Base-by-base conservation (phyloP, 768 basidiomycete genomes). In the Dentipellis fragilis region DNA sequence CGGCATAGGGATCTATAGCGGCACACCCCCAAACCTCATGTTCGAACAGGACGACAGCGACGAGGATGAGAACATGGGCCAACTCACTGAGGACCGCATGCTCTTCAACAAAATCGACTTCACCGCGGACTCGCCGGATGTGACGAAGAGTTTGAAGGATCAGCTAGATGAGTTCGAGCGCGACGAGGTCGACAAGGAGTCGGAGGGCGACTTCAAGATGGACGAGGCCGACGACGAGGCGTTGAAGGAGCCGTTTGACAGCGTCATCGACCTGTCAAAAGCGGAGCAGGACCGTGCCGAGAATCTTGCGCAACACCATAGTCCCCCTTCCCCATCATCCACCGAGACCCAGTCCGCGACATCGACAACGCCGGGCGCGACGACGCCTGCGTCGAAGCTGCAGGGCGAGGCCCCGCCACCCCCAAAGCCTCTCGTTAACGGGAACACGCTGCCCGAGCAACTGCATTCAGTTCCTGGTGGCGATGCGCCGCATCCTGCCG, bases 121-220 rank as follows among this genome's bases (percentile, higher is more conserved):
- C 59, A 39, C 58, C 58, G 54, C 52, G 55, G 50, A 45, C 50
- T 72, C 75, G 35, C 65, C 73, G 16, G 81, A 85, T 67, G 76
- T 78, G 37, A 77, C 80, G 53, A 75, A 74, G 61, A 76, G 74
- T 51, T 70, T 87, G 57, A 83, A 76, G 66, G 79, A 78, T 21
- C 80, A 79, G 62, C 64, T 89, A 59, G 80, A 82, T 14, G 83
- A 84, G 53, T 80, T 81, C 60, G 84, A 84, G 65, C 72, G 73
- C 61, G 75, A 78, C 55, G 71, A 75, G 57, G 65, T 66, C 57
- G 70, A 68, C 8, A 72, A 54, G 16, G 29, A 29, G 29, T 29
- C 29, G 29, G 60, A 57, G 7, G 39, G 21, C 17, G 39, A 53
- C 29, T 53, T 42, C 17, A 56, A 66, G 48, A 42, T 55, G 55